phyloP scores from a whole-genome alignment of 176 grass and related monocot species.

The Urochloa ruziziensis region DNA sequence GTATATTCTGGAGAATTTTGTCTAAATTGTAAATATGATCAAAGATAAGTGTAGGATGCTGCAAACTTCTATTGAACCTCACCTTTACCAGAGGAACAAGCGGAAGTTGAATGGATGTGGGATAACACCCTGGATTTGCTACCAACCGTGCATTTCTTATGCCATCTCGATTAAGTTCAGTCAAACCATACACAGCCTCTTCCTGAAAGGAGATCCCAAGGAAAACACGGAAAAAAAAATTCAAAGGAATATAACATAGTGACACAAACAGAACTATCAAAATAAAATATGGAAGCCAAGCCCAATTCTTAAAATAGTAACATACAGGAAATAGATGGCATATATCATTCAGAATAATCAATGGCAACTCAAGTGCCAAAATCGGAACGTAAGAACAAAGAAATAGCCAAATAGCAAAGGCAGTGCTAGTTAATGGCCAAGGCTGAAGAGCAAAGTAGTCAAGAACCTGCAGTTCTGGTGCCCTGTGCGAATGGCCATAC shows the following conservation, averaged over 20 bases:
- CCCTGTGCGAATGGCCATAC: constrained; percentile 91
- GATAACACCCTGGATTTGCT: constrained; percentile 98
- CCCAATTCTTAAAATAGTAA: background rate
- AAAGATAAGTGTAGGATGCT: background rate
- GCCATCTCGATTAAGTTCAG: constrained; percentile 78
- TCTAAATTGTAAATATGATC: background rate
- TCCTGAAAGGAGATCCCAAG: constrained; percentile 46
- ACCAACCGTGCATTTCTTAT: constrained; percentile 74
- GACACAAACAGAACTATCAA: background rate
- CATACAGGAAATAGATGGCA: background rate
- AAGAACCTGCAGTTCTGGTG: constrained; percentile 83
- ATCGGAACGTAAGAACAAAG: background rate
- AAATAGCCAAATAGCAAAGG: background rate
- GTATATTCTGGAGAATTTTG: background rate
- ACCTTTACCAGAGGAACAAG: constrained; percentile 94
- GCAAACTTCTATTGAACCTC: constrained; percentile 11
- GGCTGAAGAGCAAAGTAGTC: background rate
- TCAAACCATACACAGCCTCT: constrained; percentile 92
- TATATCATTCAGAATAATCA: background rate
- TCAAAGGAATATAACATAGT: constrained; percentile 24
- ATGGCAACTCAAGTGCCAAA: background rate
- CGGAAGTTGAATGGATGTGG: constrained; percentile 94
- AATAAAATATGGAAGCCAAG: background rate
- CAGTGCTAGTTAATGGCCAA: background rate
- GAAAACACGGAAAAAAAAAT: constrained; percentile 4